Evolutionary conservation across 768 basidiomycete genomes (phyloP), one percentile per base, ranked within the genome.

Genomic region (Termitomyces sp.): DNA sequence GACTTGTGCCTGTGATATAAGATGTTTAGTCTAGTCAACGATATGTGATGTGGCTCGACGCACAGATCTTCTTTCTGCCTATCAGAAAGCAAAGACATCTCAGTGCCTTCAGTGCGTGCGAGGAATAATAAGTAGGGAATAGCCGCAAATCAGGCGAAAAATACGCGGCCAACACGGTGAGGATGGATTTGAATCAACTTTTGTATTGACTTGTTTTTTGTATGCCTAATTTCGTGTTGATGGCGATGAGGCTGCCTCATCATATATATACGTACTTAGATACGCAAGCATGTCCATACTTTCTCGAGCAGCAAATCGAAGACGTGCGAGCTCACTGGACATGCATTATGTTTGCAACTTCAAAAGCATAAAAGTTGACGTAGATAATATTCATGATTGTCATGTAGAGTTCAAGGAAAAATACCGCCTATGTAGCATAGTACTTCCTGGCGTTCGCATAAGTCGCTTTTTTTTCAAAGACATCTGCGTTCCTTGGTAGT

Each of bases 1-100:
- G 89, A 86, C 76, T 88, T 89, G 77, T 91, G 87, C 69, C 89
- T 91, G 64, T 60, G 60, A 61, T 51, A 64, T 57, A 54, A 48
- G 61, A 47, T 36, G 53, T 61, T 45, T 34, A 36, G 53, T 60
- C 34, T 34, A 60, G 57, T 55, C 29, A 45, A 59, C 7, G 20
- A 56, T 36, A 15, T 36, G 3, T 53, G 12, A 31, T 55, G 32
- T 17, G 43, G n/a, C n/a, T 57, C 36, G 42, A 70, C 72, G 49
- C 56, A 73, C 72, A 73, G 58, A 56, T 73, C 72, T 66, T 72
- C 71, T 65, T 66, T 70, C 67, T 73, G 72, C 60, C 72, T 66
- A 42, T 73, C 72, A 14, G 72, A 73, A 54, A 73, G 68, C 61
- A 73, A 65, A 63, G 72, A 73, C 72, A 72, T 73, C 9, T 49